Percentiles rank a stretch among this genome's conserved stretches.
These are phyloP conservation scores for Monilinia fructicola DNA, from an alignment of 2,329 filamentous ascomycete genomes.

Conservation along the genomic window DNA sequence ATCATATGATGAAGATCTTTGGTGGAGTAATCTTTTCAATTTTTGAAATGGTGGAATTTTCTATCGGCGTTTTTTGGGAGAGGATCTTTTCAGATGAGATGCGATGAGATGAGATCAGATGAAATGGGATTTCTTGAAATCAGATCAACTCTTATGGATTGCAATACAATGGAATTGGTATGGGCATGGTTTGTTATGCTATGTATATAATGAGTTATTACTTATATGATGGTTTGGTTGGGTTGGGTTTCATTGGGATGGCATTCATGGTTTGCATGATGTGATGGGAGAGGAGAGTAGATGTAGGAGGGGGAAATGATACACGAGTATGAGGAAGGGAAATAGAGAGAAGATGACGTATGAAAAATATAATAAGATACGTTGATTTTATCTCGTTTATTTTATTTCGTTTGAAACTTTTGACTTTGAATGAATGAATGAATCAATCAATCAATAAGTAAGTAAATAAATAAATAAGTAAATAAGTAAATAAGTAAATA, in stretches of 20 bases:
- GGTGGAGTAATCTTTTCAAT: background rate
- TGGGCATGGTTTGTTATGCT: background rate
- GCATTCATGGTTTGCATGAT: background rate
- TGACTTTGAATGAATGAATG: too few relatives aligned
- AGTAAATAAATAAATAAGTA: too few relatives aligned
- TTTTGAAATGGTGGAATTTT: background rate
- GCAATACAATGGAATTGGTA: background rate
- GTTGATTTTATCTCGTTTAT: background rate
- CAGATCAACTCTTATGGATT: background rate
- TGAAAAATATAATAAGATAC: background rate
- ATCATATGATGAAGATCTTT: background rate
- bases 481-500: too few relatives aligned
- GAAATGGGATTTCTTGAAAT: background rate
- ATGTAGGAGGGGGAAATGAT: background rate
- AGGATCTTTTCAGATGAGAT: background rate
- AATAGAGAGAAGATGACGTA: background rate
- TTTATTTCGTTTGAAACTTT: too few relatives aligned
- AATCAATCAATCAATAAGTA: too few relatives aligned
- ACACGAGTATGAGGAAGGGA: too few relatives aligned
- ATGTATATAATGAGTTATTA: slow-evolving; percentile 11
- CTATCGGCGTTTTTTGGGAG: background rate
- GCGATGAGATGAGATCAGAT: background rate
- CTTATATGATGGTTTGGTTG: background rate
- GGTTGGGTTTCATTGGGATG: background rate
- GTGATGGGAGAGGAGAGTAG: background rate